phyloP scores from a whole-genome alignment of 176 grass and related monocot genomes.

The Chrysopogon serrulatus region DNA sequence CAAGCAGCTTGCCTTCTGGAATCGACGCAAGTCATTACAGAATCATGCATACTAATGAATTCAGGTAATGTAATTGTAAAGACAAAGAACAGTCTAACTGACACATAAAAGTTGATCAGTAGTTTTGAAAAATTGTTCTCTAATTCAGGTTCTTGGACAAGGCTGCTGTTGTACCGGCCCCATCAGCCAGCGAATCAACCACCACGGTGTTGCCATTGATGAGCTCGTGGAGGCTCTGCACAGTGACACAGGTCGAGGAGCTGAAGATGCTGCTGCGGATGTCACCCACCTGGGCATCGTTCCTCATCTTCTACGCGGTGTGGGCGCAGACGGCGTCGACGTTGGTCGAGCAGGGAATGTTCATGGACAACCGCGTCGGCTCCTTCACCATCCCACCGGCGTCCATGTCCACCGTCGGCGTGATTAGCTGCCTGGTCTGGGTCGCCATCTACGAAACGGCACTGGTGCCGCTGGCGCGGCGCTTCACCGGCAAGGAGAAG shows the following conservation, averaged over 20 bases:
- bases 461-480: slow-evolving; percentile 14
- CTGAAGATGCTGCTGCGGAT: slow-evolving; percentile 38
- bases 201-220: neutral
- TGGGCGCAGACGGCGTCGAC: slow-evolving; percentile 3
- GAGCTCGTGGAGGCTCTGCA: slow-evolving; percentile 30
- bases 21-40: neutral
- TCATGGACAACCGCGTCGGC: slow-evolving; percentile 26
- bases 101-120: no score
- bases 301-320: slow-evolving; percentile 1
- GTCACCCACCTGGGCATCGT: slow-evolving; percentile 26
- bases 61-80: neutral
- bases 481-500: slow-evolving; percentile 1
- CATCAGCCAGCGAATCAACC: neutral
- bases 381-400: slow-evolving; percentile 33
- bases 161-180: slow-evolving; percentile 19
- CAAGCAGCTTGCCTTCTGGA: neutral
- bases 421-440: neutral
- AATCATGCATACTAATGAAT: slow-evolving; percentile 25
- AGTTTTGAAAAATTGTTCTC: no score
- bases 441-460: slow-evolving; percentile 27
- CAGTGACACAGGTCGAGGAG: slow-evolving; percentile 53
- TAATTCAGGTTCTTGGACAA: slow-evolving; percentile 50
- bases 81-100: no score
- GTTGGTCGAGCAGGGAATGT: slow-evolving; percentile 41
- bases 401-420: slow-evolving; percentile 20